These are phyloP conservation scores for Fusarium tanahbumbuense DNA, from an alignment of 2,329 filamentous ascomycete species.

Conservation along the genomic window DNA sequence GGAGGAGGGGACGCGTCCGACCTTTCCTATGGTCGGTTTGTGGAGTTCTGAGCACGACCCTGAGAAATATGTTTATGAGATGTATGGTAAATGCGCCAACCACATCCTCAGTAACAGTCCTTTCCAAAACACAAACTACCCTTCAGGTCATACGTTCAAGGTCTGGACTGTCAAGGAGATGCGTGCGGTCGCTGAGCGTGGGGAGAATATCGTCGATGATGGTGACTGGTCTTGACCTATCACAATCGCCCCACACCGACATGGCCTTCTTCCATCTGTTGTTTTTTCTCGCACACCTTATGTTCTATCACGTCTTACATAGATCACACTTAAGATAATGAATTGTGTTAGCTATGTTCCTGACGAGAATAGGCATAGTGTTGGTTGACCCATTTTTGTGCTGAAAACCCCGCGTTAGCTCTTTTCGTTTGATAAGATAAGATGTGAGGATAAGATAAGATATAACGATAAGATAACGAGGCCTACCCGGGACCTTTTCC, in stretches of 20 bases:
- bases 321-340: no score
- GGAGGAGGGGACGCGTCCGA: background rate
- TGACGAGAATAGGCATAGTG: no score
- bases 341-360: no score
- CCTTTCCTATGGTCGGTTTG: no score
- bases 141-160: background rate
- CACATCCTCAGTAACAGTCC: background rate
- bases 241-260: no score
- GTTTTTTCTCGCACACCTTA: no score
- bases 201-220: background rate
- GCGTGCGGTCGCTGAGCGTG: background rate
- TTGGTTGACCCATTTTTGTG: no score
- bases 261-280: no score
- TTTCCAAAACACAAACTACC: background rate
- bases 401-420: background rate
- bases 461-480: no score
- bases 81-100: background rate
- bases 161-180: background rate
- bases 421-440: background rate
- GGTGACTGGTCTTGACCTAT: background rate
- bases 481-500: no score
- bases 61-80: background rate
- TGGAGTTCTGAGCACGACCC: background rate
- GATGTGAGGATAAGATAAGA: no score
- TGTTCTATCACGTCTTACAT: no score